Evolutionary conservation across 2,329 filamentous ascomycete genomes (phyloP), one percentile per base, ranked within the genome.

Genomic region (Rhynchosporium graminicola): DNA sequence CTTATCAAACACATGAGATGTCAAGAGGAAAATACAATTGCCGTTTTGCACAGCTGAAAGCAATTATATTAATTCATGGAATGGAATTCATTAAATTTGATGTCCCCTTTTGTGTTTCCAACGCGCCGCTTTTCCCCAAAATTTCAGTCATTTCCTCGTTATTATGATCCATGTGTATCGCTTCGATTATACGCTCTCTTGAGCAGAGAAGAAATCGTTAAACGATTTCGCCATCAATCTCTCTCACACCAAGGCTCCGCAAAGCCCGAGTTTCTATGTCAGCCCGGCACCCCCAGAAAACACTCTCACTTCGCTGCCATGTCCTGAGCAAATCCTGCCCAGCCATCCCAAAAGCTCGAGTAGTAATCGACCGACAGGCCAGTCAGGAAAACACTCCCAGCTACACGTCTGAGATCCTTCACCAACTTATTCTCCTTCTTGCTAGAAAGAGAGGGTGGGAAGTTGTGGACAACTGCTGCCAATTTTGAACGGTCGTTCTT

Each of bases 361-460:
- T 78, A 79, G 66, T 77, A 78, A 64, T 77, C 70, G 10, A 68
- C 69, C 48, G 64, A 70, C 56, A 77, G 69, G 57, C 77, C 75
- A 6, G 77, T 79, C 62, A 78, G 70, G 64, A 76, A 79, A 31
- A 78, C 62, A 62, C 75, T 74, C 36, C 77, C 76, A 10, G 75
- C 75, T 5, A 76, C 70, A 36, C 68, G 67, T 46, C 75, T 73
- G 40, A 73, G 69, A 38, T 75, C 67, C 65, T 74, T 72, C 9
- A 77, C 73, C 13, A 79, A 15, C 8, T 20, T 4, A 33, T 33
- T 62, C 46, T 63, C 48, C 20, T 20, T 20, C 20, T 65, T 65
- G 8, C 69, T 70, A 31, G 75, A 70, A 8, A 71, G 60, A 12
- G 59, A 68, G 5, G 72, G 63, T 7, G 77, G 75, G 1, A 78